Evolutionary conservation across 768 basidiomycete species (phyloP).

Genomic region (Scleroderma bovista): DNA sequence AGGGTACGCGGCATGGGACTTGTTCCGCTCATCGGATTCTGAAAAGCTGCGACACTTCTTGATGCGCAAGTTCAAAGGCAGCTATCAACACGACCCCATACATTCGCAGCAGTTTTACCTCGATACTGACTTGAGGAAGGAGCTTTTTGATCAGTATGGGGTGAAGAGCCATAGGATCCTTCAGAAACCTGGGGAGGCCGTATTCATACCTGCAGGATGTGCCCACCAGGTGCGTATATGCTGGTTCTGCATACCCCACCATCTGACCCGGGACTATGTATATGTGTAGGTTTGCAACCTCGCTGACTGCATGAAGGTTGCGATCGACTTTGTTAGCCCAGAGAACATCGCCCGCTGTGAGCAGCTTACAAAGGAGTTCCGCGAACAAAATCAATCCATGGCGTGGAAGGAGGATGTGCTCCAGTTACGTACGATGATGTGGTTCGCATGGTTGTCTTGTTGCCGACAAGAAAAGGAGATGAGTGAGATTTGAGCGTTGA

Average conservation of each 20-base stretch:
- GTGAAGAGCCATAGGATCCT: constrained; percentile 82
- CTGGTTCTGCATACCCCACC: neutral
- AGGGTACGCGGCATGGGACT: constrained; percentile 89
- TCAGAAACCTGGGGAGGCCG: constrained; percentile 87
- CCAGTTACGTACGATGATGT: constrained; percentile 88
- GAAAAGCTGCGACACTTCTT: constrained; percentile 74
- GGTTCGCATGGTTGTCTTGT: constrained; percentile 86
- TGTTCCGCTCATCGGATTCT: constrained; percentile 79
- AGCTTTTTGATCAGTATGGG: constrained; percentile 59
- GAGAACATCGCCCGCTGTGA: constrained; percentile 89
- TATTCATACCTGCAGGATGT: constrained; percentile 94
- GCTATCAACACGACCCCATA: constrained; percentile 72
- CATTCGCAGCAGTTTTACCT: constrained; percentile 88
- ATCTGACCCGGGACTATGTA: constrained; percentile 6
- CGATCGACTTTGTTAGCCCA: constrained; percentile 90
- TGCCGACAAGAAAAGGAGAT: constrained; percentile 41
- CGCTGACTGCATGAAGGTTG: constrained; percentile 94
- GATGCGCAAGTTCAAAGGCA: constrained; percentile 52
- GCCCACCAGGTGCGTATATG: constrained; percentile 68
- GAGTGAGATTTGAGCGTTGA: constrained; percentile 27
- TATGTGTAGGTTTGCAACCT: constrained; percentile 73
- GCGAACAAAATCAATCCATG: constrained; percentile 81
- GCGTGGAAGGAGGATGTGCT: constrained; percentile 95
- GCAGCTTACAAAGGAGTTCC: constrained; percentile 80
- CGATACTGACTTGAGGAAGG: constrained; percentile 58